Base-by-base conservation (phyloP, 768 basidiomycete species). In the Thelephora ganbajun region DNA sequence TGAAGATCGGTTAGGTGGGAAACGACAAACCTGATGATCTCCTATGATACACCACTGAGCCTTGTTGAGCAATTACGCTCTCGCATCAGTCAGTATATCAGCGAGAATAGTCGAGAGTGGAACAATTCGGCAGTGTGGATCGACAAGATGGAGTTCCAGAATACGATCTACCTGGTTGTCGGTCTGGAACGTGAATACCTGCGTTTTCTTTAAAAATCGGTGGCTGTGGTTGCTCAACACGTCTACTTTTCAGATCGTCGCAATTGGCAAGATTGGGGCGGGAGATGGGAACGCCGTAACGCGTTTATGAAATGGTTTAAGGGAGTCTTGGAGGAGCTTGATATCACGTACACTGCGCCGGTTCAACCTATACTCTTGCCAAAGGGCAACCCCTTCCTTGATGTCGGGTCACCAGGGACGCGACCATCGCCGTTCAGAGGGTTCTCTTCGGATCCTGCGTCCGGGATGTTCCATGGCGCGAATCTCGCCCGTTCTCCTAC, bases 251-350 rank as follows among this genome's bases (percentile, higher is more conserved):
- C 48, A 83, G 81, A 87, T 62, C 77, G 81, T 46, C 72, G 79
- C 34, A 86, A 85, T 57, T 89, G 85, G 86, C 86, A 88, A 58
- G 83, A 88, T 57, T 89, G 85, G 85, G 84, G 82, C 43, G 86
- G 76, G 16, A 69, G 84, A 49, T 86, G 82, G 84, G 68, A 66
- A 6, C 78, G 84, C 42, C 78, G 85, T 52, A 87, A 76, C 11
- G 67, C 63, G 19, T 83, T 88, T 61, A 87, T 88, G 85, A 74
- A 79, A 35, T 61, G 80, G 54, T 68, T 89, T 43, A 86, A 83
- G 63, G 72, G 66, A 4, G 58, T 79, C 12, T 64, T 87, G 46
- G 84, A 87, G 60, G 83, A 85, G 30, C 73, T 89, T 44, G 81
- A 84, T 55, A 63, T 89, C 48, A 66, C 66, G 26, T 89, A 88